These are phyloP conservation scores for Pseudogymnoascus sp. DNA, from an alignment of 2,329 filamentous ascomycete species.

Conservation along the genomic window DNA sequence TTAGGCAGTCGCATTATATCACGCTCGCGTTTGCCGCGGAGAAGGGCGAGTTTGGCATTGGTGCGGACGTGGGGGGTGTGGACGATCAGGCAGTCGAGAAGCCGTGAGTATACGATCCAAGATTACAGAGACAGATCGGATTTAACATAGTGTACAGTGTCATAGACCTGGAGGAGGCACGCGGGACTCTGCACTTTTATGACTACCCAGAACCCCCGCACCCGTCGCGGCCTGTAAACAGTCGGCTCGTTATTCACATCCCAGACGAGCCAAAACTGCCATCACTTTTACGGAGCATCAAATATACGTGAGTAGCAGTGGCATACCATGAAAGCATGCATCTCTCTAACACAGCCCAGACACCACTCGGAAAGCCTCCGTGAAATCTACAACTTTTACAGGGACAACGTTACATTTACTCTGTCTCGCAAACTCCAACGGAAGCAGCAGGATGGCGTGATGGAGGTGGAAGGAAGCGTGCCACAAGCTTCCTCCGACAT, in stretches of 20 bases:
- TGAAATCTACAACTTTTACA: slow-evolving; percentile 47
- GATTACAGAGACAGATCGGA: slow-evolving; percentile 6
- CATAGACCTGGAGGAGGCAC: slow-evolving; percentile 34
- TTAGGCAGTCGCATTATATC: slow-evolving; percentile 50
- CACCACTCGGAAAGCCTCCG: slow-evolving; percentile 47
- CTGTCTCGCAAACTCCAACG: slow-evolving; percentile 40
- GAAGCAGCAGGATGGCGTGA: background rate
- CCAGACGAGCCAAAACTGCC: slow-evolving; percentile 20
- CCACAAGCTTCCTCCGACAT: slow-evolving; percentile 21
- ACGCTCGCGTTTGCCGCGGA: slow-evolving; percentile 49
- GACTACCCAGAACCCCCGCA: slow-evolving; percentile 51
- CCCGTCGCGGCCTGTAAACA: slow-evolving; percentile 22
- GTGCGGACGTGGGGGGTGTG: slow-evolving; percentile 22
- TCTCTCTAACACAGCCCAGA: slow-evolving; percentile 27
- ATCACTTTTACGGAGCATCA: slow-evolving; percentile 6
- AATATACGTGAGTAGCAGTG: slow-evolving; percentile 7
- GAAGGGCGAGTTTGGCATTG: slow-evolving; percentile 41
- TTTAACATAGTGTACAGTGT: slow-evolving; percentile 12
- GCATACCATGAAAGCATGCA: background rate
- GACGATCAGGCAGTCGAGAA: background rate
- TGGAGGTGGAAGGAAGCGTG: background rate
- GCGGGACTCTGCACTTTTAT: slow-evolving; percentile 49
- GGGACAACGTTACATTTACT: slow-evolving; percentile 47
- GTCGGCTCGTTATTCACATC: slow-evolving; percentile 23
- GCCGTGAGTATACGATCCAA: background rate